Conservation (phyloP, 2,329 filamentous ascomycete species). For the Penicillium sp. region DNA sequence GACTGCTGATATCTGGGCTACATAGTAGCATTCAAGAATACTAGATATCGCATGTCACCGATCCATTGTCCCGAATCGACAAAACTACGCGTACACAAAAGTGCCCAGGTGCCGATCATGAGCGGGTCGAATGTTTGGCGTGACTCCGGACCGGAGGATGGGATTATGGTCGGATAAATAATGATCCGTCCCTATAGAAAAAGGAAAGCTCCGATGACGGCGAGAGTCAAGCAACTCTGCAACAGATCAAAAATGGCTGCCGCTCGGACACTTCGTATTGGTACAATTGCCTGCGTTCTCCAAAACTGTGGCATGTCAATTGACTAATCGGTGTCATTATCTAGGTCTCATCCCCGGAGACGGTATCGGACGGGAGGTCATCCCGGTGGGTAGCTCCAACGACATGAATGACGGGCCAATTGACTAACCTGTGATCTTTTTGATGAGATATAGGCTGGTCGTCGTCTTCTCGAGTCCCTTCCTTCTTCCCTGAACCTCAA, state of each 20-base stretch:
- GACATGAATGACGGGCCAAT: conserved; percentile 6
- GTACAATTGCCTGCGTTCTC: conserved; percentile 46
- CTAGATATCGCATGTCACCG: no score
- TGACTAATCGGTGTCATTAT: conserved; percentile 12
- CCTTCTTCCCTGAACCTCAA: conserved; percentile 87
- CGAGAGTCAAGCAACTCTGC: conserved; percentile 18
- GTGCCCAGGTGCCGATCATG: neutral
- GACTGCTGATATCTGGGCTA: no score
- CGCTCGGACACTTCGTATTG: conserved; percentile 68
- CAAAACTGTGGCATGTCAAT: neutral
- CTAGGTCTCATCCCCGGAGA: conserved; percentile 94
- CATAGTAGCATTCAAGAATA: no score
- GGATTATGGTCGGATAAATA: conserved; percentile 24
- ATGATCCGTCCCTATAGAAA: conserved; percentile 24
- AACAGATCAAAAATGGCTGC: conserved; percentile 44
- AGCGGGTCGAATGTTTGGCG: neutral
- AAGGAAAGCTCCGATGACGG: conserved; percentile 35
- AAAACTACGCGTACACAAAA: no score
- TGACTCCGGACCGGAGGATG: conserved; percentile 15
- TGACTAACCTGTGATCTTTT: conserved; percentile 14
- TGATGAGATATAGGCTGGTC: conserved; percentile 61
- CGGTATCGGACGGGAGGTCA: conserved; percentile 97
- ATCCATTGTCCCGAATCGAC: no score
- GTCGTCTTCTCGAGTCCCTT: conserved; percentile 87
- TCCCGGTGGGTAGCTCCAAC: conserved; percentile 61